These are phyloP conservation scores for Fusarium compactum DNA, from an alignment of 2,329 filamentous ascomycete genomes.

Conservation along the genomic window DNA sequence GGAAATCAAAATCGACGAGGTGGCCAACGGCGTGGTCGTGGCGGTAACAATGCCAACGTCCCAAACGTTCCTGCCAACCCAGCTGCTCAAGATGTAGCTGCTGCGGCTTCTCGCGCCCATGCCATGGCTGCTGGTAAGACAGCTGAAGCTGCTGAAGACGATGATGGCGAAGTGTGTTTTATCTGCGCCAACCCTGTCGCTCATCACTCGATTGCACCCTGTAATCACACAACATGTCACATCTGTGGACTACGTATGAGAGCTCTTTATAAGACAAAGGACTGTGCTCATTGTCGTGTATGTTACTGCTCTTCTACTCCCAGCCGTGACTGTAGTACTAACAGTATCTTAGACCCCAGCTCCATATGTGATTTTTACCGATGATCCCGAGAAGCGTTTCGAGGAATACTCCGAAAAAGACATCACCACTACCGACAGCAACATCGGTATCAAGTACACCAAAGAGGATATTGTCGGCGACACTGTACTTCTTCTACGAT, in stretches of 20 bases:
- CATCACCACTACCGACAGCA: slow-evolving; percentile 82
- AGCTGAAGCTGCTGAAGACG: slow-evolving; percentile 55
- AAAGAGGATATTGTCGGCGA: slow-evolving; percentile 91
- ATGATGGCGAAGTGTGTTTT: slow-evolving; percentile 89
- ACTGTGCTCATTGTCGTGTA: slow-evolving; percentile 95
- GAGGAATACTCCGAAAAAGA: slow-evolving; percentile 83
- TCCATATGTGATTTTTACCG: slow-evolving; percentile 90
- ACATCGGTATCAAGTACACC: slow-evolving; percentile 92
- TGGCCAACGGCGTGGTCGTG: slow-evolving; percentile 51
- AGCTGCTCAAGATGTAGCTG: slow-evolving; percentile 50
- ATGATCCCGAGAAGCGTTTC: slow-evolving; percentile 83
- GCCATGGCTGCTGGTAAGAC: slow-evolving; percentile 47
- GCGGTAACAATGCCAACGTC: slow-evolving; percentile 41
- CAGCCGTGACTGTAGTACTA: slow-evolving; percentile 17
- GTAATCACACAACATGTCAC: slow-evolving; percentile 96
- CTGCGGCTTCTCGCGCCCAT: slow-evolving; percentile 53
- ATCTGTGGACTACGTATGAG: slow-evolving; percentile 93
- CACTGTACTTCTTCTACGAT: slow-evolving; percentile 86
- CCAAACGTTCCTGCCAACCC: slow-evolving; percentile 44
- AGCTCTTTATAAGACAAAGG: slow-evolving; percentile 94
- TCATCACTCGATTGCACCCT: slow-evolving; percentile 90
- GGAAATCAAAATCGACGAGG: slow-evolving; percentile 55
- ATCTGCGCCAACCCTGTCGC: slow-evolving; percentile 94
- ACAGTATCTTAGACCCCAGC: slow-evolving; percentile 69
- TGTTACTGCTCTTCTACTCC: slow-evolving; percentile 47